Evolutionary conservation across 192 early-diverging fungal genomes (phyloP).

Genomic region (Backusella mclennaniae): DNA sequence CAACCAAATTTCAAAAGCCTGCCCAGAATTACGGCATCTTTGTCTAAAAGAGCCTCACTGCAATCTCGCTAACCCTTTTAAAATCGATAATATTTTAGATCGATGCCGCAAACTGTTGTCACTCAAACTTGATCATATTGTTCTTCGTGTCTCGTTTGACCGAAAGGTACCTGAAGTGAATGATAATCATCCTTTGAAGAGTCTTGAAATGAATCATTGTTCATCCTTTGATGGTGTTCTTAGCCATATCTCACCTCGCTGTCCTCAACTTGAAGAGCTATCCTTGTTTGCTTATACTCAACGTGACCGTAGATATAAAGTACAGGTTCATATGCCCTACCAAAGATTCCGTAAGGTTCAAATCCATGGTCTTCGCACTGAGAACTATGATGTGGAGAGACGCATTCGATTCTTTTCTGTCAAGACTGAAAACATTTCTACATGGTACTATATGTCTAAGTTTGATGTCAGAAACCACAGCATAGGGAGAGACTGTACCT

Average conservation of each 20-base stretch:
- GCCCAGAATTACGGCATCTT: not conserved
- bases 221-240: not conserved
- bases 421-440: not conserved
- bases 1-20: not conserved
- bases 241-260: not conserved
- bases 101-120: not conserved
- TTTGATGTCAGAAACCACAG: conserved; percentile 4
- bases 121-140: conserved; percentile 5
- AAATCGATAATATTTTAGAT: not conserved
- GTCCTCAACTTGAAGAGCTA: not conserved
- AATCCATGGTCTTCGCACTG: not conserved
- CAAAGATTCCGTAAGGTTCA: not conserved
- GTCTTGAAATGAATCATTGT: not conserved
- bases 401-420: not conserved
- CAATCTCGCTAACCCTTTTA: not conserved
- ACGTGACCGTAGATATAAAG: conserved; percentile 3
- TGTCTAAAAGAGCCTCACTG: not conserved
- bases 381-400: not conserved
- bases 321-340: not conserved
- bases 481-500: not conserved
- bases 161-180: not conserved
- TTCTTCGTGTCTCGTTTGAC: not conserved
- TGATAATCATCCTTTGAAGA: not conserved
- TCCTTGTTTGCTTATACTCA: conserved; percentile 1
- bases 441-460: not conserved